phyloP scores from a whole-genome alignment of 1,284 basidiomycete genomes.

The Trichosporon ovoides region DNA sequence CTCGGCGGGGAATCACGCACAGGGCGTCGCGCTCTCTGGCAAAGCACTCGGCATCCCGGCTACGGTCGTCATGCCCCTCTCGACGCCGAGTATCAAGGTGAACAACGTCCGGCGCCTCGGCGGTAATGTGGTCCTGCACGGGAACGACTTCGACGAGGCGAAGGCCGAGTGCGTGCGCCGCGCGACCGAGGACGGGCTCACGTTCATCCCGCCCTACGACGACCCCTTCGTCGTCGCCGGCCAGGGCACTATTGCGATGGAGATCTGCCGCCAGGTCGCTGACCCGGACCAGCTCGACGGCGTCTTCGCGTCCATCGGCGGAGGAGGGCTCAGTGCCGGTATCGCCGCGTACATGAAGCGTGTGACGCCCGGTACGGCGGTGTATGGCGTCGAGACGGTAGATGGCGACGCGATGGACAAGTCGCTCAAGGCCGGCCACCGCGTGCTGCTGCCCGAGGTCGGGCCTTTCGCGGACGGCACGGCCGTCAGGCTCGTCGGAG shows the following conservation, averaged over 20 bases:
- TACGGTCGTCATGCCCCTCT: slow-evolving; percentile 96
- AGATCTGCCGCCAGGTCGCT: slow-evolving; percentile 80
- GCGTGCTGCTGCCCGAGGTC: slow-evolving; percentile 80
- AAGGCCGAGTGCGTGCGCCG: slow-evolving; percentile 90
- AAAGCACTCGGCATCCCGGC: slow-evolving; percentile 81
- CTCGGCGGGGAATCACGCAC: slow-evolving; percentile 97
- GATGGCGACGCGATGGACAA: slow-evolving; percentile 90
- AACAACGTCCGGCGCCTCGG: slow-evolving; percentile 87
- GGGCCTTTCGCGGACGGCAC: slow-evolving; percentile 99
- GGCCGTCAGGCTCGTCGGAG: slow-evolving; percentile 92
- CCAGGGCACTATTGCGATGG: slow-evolving; percentile 91
- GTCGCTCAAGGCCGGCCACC: slow-evolving; percentile 69
- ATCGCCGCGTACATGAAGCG: slow-evolving; percentile 90
- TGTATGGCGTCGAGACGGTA: slow-evolving; percentile 89
- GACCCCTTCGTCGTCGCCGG: slow-evolving; percentile 96
- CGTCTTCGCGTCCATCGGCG: slow-evolving; percentile 86
- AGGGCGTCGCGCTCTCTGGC: slow-evolving; percentile 94
- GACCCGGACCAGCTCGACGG: slow-evolving; percentile 71
- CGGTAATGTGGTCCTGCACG: slow-evolving; percentile 89
- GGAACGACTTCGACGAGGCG: slow-evolving; percentile 91
- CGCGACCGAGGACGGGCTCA: slow-evolving; percentile 67
- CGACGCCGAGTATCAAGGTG: slow-evolving; percentile 94
- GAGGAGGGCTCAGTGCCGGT: slow-evolving; percentile 85
- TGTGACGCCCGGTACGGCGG: slow-evolving; percentile 77
- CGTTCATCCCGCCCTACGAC: slow-evolving; percentile 95